Percentiles rank a stretch among this genome's conserved stretches.
These are phyloP conservation scores for Colletotrichum aenigma DNA, from an alignment of 2,329 filamentous ascomycete genomes.

Conservation along the genomic window DNA sequence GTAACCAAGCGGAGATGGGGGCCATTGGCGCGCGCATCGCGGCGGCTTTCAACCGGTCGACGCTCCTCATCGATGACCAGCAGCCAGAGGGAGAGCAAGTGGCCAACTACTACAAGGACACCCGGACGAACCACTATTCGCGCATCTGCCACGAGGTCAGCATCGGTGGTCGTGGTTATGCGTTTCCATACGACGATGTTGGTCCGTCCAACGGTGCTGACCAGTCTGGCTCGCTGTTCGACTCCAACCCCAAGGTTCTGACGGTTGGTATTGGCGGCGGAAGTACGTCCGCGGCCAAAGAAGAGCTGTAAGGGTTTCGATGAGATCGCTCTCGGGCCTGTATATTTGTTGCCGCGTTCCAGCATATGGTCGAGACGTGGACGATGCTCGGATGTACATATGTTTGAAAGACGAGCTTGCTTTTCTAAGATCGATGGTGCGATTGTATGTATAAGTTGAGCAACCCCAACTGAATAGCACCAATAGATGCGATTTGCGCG, in stretches of 20 bases:
- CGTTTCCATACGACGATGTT: slow-evolving; percentile 76
- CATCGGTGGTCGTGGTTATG: slow-evolving; percentile 66
- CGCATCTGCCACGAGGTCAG: slow-evolving; percentile 67
- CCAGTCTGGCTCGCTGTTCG: slow-evolving; percentile 67
- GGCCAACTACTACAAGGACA: slow-evolving; percentile 55
- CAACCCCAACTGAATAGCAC: neutral
- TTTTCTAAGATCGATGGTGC: neutral
- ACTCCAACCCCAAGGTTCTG: slow-evolving; percentile 57
- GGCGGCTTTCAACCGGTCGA: slow-evolving; percentile 77
- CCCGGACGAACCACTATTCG: slow-evolving; percentile 69
- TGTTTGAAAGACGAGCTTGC: neutral
- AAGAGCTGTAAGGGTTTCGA: neutral
- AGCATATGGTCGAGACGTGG: neutral
- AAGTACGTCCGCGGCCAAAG: neutral
- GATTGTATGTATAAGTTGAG: neutral
- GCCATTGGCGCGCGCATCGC: slow-evolving; percentile 76
- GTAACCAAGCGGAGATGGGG: slow-evolving; percentile 51
- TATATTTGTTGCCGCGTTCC: neutral
- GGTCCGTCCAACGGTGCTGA: slow-evolving; percentile 56
- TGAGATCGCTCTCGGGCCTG: neutral
- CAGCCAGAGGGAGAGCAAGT: slow-evolving; percentile 58
- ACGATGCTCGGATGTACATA: neutral
- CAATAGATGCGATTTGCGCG: neutral
- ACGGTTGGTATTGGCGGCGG: slow-evolving; percentile 60
- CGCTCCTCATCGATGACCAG: slow-evolving; percentile 57